Conservation (phyloP, 352 stramenopile genomes). For the Phytophthora ohioensis region DNA sequence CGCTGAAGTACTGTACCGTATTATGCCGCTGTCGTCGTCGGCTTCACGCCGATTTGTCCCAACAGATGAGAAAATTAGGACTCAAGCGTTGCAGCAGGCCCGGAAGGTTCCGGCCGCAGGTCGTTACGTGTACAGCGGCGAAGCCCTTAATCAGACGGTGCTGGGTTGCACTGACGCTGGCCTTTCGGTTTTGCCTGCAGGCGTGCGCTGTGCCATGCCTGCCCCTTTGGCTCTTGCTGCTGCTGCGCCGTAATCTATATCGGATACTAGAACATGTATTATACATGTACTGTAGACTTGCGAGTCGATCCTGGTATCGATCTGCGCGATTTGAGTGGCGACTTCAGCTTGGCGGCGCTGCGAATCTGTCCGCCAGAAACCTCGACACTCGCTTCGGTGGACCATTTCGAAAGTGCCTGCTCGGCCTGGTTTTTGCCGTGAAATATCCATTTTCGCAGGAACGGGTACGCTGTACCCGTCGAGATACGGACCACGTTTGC, state of each 20-base stretch:
- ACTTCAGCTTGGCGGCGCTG: conserved; percentile 12
- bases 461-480: conserved; percentile 9
- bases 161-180: conserved; percentile 5
- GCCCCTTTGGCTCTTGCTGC: not conserved
- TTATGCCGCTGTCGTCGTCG: conserved; percentile 2
- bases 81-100: not conserved
- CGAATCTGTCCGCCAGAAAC: conserved; percentile 4
- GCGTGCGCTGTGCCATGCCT: not conserved
- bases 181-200: conserved; percentile 16
- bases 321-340: conserved; percentile 25
- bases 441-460: conserved; percentile 26
- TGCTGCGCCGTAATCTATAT: conserved; percentile 6
- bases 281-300: not conserved
- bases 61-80: conserved; percentile 33
- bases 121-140: conserved; percentile 14
- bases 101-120: conserved; percentile 29
- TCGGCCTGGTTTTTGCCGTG: conserved; percentile 23
- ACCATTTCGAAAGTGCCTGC: conserved; percentile 27
- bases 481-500: conserved; percentile 33
- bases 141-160: conserved; percentile 15
- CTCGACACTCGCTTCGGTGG: conserved; percentile 19
- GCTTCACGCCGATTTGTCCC: conserved; percentile 30
- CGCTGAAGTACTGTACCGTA: not conserved
- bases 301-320: conserved; percentile 15
- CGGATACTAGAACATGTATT: too few species aligned